Evolutionary conservation across 441 rosid genomes (phyloP).

Genomic region (Raphanus hybrid): DNA sequence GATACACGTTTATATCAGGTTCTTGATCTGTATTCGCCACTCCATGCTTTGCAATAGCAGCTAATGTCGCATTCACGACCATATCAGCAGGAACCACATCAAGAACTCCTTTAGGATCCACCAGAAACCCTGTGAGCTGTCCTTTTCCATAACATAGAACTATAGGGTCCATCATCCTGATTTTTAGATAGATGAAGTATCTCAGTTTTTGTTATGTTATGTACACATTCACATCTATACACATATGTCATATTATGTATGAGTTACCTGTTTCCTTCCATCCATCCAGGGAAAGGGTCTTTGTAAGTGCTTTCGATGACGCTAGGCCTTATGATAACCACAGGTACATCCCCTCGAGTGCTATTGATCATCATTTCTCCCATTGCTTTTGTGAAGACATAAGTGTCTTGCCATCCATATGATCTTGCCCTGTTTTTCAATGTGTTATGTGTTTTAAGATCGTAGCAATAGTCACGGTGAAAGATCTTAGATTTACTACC

Average conservation of each 20-base stretch:
- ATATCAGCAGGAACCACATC: constrained; percentile 96
- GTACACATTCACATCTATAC: neutral
- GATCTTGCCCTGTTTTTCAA: constrained; percentile 71
- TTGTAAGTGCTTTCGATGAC: constrained; percentile 87
- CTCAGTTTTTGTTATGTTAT: neutral
- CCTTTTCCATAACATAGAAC: constrained; percentile 81
- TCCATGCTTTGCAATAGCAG: constrained; percentile 88
- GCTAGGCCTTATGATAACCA: constrained; percentile 82
- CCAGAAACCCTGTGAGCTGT: constrained; percentile 83
- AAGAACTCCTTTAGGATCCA: constrained; percentile 85
- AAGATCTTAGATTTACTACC: constrained; percentile 46
- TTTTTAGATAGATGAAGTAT: neutral
- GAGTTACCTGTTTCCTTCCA: constrained; percentile 85
- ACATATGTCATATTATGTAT: neutral
- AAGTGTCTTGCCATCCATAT: constrained; percentile 95
- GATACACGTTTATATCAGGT: constrained; percentile 77
- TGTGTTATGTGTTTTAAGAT: neutral
- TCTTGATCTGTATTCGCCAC: constrained; percentile 43
- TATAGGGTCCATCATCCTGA: too few species aligned
- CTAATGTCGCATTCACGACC: constrained; percentile 92
- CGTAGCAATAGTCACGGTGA: neutral
- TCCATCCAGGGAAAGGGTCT: constrained; percentile 84
- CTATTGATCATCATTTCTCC: constrained; percentile 89
- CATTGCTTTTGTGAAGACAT: constrained; percentile 98
- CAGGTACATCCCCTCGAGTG: constrained; percentile 78